These are phyloP conservation scores for Kazachstania kunashirensis DNA, from an alignment of 805 yeast genomes.

Conservation along the genomic window DNA sequence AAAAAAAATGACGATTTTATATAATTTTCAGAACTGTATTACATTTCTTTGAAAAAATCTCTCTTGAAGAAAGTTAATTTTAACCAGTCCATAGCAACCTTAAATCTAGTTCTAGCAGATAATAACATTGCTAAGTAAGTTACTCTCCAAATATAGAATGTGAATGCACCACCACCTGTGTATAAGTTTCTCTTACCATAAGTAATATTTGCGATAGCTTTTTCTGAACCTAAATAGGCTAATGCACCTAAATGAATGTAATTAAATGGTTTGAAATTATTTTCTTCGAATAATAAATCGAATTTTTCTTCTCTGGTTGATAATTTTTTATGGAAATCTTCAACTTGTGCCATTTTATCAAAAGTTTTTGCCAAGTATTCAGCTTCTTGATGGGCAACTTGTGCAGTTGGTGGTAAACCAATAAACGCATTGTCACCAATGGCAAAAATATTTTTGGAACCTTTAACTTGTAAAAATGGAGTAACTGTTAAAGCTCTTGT, in stretches of 20 bases:
- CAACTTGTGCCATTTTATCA: slow-evolving; percentile 41
- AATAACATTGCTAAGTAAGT: slow-evolving; percentile 86
- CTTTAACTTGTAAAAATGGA: slow-evolving; percentile 71
- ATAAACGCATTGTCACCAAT: slow-evolving; percentile 89
- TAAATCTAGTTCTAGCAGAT: slow-evolving; percentile 75
- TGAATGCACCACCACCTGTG: slow-evolving; percentile 78
- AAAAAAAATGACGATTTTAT: not conserved
- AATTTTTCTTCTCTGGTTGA: slow-evolving; percentile 31
- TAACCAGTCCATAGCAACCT: slow-evolving; percentile 81
- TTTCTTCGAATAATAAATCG: slow-evolving; percentile 36
- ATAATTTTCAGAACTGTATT: slow-evolving; percentile 8
- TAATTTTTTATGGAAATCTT: slow-evolving; percentile 32
- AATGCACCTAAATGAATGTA: slow-evolving; percentile 86
- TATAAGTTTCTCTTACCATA: slow-evolving; percentile 68
- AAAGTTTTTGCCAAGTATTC: slow-evolving; percentile 65
- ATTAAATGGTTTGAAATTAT: slow-evolving; percentile 54
- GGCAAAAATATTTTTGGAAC: slow-evolving; percentile 74
- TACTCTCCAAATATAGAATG: slow-evolving; percentile 88
- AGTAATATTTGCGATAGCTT: slow-evolving; percentile 89
- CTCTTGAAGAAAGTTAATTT: slow-evolving; percentile 85
- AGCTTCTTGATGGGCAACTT: slow-evolving; percentile 94
- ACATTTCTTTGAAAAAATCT: slow-evolving; percentile 79
- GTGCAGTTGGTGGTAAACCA: slow-evolving; percentile 91
- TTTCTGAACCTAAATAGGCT: slow-evolving; percentile 87
- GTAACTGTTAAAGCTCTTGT: slow-evolving; percentile 81